Conservation (phyloP, 345 rosid genomes). For the Sisymbrium irio region DNA sequence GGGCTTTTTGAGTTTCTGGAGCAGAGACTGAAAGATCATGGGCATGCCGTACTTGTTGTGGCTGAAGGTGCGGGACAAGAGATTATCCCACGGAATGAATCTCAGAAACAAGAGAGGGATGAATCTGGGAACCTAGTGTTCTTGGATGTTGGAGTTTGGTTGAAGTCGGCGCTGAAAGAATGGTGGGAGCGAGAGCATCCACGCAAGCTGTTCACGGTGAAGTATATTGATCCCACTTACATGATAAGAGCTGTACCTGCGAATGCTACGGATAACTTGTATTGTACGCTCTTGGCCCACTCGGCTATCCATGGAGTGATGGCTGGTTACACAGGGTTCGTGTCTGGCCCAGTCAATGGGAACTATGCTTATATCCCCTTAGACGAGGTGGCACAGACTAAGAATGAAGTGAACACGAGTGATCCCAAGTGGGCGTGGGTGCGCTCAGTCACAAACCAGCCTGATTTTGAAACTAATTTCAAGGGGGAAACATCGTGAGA, state of each 20-base stretch:
- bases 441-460: constrained; percentile 78
- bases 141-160: constrained; percentile 80
- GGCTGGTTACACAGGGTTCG: constrained; percentile 90
- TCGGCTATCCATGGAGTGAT: constrained; percentile 87
- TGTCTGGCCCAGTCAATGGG: constrained; percentile 82
- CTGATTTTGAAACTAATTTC: constrained; percentile 49
- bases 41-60: constrained; percentile 80
- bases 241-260: constrained; percentile 94
- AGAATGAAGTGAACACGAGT: constrained; percentile 56
- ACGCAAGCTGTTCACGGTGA: constrained; percentile 62
- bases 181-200: constrained; percentile 81
- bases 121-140: constrained; percentile 79
- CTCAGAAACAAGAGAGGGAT: constrained; percentile 70
- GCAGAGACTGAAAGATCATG: constrained; percentile 45
- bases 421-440: constrained; percentile 98
- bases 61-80: constrained; percentile 96
- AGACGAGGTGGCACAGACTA: constrained; percentile 65
- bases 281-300: constrained; percentile 86
- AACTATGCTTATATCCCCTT: constrained; percentile 80
- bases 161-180: constrained; percentile 64
- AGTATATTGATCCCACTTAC: constrained; percentile 88
- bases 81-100: constrained; percentile 60
- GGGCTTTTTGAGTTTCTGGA: constrained; percentile 76
- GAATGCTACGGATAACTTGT: constrained; percentile 71
- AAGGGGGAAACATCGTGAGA: background rate